Evolutionary conservation across 768 basidiomycete species (phyloP).

Genomic region (Hemileccinum impolitum): DNA sequence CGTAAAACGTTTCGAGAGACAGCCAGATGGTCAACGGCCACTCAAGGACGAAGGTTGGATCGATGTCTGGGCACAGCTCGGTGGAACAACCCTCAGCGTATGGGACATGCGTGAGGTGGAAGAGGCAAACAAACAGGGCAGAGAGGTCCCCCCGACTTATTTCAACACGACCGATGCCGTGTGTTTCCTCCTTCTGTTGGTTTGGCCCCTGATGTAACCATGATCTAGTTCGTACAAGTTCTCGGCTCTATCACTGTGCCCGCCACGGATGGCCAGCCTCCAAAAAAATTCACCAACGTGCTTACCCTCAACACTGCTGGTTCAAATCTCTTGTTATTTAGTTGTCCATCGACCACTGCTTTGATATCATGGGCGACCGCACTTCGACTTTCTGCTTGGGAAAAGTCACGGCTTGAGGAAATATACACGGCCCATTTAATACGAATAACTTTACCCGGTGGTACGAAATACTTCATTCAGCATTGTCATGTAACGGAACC

Average conservation of each 20-base stretch:
- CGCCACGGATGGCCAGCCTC: slow-evolving; percentile 44
- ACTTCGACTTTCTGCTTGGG: slow-evolving; percentile 88
- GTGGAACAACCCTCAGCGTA: slow-evolving; percentile 83
- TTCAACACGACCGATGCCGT: slow-evolving; percentile 88
- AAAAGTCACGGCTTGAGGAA: slow-evolving; percentile 92
- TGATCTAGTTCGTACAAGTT: slow-evolving; percentile 68
- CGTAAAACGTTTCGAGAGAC: slow-evolving; percentile 71
- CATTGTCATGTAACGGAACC: slow-evolving; percentile 28
- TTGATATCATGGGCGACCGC: slow-evolving; percentile 91
- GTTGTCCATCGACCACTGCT: slow-evolving; percentile 67
- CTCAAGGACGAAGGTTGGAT: slow-evolving; percentile 76
- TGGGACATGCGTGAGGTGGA: slow-evolving; percentile 92
- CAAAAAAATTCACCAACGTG: slow-evolving; percentile 68
- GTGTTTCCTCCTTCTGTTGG: slow-evolving; percentile 31
- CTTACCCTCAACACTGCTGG: slow-evolving; percentile 94
- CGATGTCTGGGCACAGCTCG: slow-evolving; percentile 87
- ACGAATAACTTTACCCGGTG: slow-evolving; percentile 63
- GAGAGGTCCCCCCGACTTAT: slow-evolving; percentile 82
- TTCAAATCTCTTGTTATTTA: slow-evolving; percentile 84
- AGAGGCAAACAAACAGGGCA: slow-evolving; percentile 75
- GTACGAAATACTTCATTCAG: slow-evolving; percentile 25
- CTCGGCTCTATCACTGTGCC: slow-evolving; percentile 71
- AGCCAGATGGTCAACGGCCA: slow-evolving; percentile 68
- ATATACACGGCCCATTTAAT: slow-evolving; percentile 96
- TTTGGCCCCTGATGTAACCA: slow-evolving; percentile 7